Conservation (phyloP, 1,139 yeast species). For the Pichia sp. region DNA sequence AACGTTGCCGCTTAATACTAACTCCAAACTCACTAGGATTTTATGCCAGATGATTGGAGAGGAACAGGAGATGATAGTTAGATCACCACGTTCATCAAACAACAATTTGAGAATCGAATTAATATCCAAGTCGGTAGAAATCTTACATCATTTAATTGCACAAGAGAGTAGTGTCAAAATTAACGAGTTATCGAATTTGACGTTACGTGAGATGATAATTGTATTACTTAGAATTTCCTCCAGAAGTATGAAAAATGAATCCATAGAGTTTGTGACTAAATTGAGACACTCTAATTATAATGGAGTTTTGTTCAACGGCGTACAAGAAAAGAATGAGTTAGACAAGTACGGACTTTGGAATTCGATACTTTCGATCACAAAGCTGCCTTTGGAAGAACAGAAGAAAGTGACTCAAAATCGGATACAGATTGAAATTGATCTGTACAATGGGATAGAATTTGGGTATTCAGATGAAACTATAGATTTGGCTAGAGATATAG, state of each 20-base stretch:
- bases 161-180: slow-evolving; percentile 26
- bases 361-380: slow-evolving; percentile 8
- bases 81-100: slow-evolving; percentile 45
- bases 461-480: slow-evolving; percentile 61
- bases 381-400: slow-evolving; percentile 1
- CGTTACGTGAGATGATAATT: slow-evolving; percentile 29
- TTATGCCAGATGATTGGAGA: slow-evolving; percentile 35
- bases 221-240: slow-evolving; percentile 30
- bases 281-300: slow-evolving; percentile 21
- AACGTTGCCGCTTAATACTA: slow-evolving; percentile 6
- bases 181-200: slow-evolving; percentile 23
- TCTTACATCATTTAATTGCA: slow-evolving; percentile 28
- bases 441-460: slow-evolving; percentile 56
- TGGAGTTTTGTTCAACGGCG: slow-evolving; percentile 23
- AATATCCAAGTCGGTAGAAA: slow-evolving; percentile 31
- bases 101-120: slow-evolving; percentile 41
- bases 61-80: slow-evolving; percentile 47
- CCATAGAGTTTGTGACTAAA: slow-evolving; percentile 24
- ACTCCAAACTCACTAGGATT: slow-evolving; percentile 8
- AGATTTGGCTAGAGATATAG: slow-evolving; percentile 65
- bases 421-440: slow-evolving; percentile 23
- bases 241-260: slow-evolving; percentile 26
- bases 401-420: slow-evolving; percentile 31
- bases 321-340: slow-evolving; percentile 21
- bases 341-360: slow-evolving; percentile 20